Percentiles rank a stretch among this genome's conserved stretches.
Evolutionary conservation across 2,329 filamentous ascomycete genomes (phyloP).

Genomic region (Ceratocystis harringtonii): DNA sequence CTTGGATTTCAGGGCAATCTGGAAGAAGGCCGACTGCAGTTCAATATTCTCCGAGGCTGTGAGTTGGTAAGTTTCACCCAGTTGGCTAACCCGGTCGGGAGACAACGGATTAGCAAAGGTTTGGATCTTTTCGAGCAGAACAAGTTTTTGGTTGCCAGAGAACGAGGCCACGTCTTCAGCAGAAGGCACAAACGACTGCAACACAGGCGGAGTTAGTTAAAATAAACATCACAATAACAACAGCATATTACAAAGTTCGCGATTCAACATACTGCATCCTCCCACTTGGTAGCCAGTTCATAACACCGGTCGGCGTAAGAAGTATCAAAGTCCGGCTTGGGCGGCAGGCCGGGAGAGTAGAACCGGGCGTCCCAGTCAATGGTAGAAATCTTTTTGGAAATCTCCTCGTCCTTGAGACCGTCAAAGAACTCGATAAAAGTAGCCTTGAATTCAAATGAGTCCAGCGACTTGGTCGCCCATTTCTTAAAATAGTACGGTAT

Average conservation of each 20-base stretch:
- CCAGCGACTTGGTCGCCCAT: conserved; percentile 73
- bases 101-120: conserved; percentile 49
- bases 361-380: conserved; percentile 88
- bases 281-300: conserved; percentile 67
- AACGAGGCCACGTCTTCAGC: conserved; percentile 56
- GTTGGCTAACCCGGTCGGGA: conserved; percentile 47
- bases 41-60: conserved; percentile 70
- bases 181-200: conserved; percentile 46
- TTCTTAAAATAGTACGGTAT: conserved; percentile 87
- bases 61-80: conserved; percentile 64
- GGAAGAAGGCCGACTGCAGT: conserved; percentile 65
- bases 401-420: conserved; percentile 43
- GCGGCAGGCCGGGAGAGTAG: conserved; percentile 74
- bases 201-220: not conserved
- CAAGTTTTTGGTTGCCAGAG: conserved; percentile 75
- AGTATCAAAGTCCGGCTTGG: conserved; percentile 84
- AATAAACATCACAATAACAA: conserved; percentile 10
- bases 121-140: conserved; percentile 74
- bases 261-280: conserved; percentile 37
- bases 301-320: conserved; percentile 76
- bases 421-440: conserved; percentile 78
- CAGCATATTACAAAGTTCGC: conserved; percentile 9
- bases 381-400: conserved; percentile 48
- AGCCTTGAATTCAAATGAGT: conserved; percentile 86
- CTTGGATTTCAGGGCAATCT: conserved; percentile 60